Conservation (phyloP, 2,329 filamentous ascomycete genomes). For the Diaporthe sp. region DNA sequence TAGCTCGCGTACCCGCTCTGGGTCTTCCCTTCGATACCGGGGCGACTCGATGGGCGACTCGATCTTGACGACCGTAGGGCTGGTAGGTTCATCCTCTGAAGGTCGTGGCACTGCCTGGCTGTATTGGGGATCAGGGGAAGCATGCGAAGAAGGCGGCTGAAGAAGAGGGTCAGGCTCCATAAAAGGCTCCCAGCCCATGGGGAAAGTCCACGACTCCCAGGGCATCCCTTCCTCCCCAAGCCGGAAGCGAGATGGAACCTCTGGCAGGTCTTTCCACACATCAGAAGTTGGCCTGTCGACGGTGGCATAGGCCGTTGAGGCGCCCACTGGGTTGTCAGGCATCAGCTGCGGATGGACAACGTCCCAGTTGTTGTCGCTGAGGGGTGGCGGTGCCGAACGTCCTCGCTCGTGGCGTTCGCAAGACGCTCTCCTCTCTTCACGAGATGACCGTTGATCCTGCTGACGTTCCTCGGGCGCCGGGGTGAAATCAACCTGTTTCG, state of each 20-base stretch:
- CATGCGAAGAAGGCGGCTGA: slow-evolving; percentile 39
- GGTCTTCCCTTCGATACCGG: slow-evolving; percentile 47
- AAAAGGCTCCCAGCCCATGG: slow-evolving; percentile 47
- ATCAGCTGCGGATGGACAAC: slow-evolving; percentile 47
- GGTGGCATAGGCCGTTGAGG: slow-evolving; percentile 40
- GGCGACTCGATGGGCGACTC: slow-evolving; percentile 44
- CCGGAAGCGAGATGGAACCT: slow-evolving; percentile 52
- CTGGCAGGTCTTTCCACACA: slow-evolving; percentile 59
- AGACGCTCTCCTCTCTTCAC: slow-evolving; percentile 35
- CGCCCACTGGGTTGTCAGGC: slow-evolving; percentile 46
- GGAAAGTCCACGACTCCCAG: slow-evolving; percentile 57
- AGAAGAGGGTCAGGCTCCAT: slow-evolving; percentile 47
- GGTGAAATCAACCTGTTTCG: slow-evolving; percentile 40
- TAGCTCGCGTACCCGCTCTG: slow-evolving; percentile 55
- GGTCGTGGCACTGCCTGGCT: neutral
- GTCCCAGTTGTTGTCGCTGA: slow-evolving; percentile 63
- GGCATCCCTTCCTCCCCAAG: slow-evolving; percentile 63
- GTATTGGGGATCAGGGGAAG: slow-evolving; percentile 22
- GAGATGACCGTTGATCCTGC: slow-evolving; percentile 43
- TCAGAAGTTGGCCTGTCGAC: slow-evolving; percentile 41
- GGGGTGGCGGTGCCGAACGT: slow-evolving; percentile 62
- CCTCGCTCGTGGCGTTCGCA: slow-evolving; percentile 55
- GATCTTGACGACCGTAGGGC: slow-evolving; percentile 42
- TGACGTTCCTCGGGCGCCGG: slow-evolving; percentile 31
- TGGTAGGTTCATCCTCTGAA: slow-evolving; percentile 31